These are phyloP conservation scores for Hypoxylon sp. DNA, from an alignment of 2,329 filamentous ascomycete species.

Conservation along the genomic window DNA sequence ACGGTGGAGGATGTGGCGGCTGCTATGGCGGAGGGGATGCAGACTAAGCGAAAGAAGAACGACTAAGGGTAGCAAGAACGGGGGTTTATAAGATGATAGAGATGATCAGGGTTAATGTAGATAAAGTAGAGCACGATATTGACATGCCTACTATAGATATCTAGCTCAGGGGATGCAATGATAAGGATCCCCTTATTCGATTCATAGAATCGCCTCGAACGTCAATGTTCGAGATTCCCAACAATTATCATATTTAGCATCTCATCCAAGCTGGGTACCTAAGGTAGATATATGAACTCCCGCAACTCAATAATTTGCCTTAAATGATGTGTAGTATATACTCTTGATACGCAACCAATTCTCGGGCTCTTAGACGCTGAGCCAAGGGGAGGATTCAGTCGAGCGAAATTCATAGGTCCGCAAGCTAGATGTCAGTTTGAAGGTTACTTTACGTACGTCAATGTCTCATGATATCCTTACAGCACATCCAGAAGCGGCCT, in stretches of 20 bases:
- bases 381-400: background rate
- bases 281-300: background rate
- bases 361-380: background rate
- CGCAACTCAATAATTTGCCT: background rate
- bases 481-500: background rate
- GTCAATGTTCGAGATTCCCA: background rate
- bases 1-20: slow-evolving; percentile 71
- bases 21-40: slow-evolving; percentile 53
- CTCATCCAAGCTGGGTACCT: background rate
- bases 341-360: background rate
- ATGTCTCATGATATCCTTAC: background rate
- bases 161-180: background rate
- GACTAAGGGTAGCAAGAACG: slow-evolving; percentile 30
- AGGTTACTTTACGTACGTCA: background rate
- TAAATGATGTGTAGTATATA: background rate
- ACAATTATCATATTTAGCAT: no score
- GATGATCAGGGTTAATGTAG: background rate
- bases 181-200: background rate
- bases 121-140: background rate
- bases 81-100: background rate
- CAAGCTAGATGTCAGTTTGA: background rate
- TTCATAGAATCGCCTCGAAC: background rate
- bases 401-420: background rate
- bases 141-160: background rate
- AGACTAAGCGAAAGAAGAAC: slow-evolving; percentile 54